These are phyloP conservation scores for Chlamydomonas sp. DNA, from an alignment of 139 green algal species.

Conservation along the genomic window DNA sequence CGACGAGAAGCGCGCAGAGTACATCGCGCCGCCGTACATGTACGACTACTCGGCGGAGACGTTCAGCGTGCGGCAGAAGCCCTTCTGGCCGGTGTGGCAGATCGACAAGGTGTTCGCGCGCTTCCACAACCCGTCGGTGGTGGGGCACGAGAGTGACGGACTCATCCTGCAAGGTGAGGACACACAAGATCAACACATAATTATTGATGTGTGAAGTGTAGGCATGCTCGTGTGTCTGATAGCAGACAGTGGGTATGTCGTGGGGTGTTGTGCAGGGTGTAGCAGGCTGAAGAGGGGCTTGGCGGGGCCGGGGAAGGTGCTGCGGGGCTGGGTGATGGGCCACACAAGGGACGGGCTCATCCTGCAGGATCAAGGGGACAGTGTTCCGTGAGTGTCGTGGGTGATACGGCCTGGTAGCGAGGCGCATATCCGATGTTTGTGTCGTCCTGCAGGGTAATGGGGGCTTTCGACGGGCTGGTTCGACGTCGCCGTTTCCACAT, in stretches of 20 bases:
- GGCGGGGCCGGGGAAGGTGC: too few species aligned
- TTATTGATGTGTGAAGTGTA: too few species aligned
- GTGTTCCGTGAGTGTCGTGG: too few species aligned
- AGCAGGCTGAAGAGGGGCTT: too few species aligned
- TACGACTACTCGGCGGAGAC: slow-evolving; percentile 75
- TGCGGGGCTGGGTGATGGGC: too few species aligned
- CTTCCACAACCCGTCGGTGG: slow-evolving; percentile 74
- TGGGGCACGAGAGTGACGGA: slow-evolving; percentile 94
- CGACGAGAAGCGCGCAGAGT: slow-evolving; percentile 29
- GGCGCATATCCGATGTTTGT: neutral
- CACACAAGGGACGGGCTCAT: too few species aligned
- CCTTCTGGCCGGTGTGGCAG: slow-evolving; percentile 85
- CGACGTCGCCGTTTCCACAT: neutral
- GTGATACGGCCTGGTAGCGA: too few species aligned
- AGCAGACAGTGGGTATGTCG: too few species aligned
- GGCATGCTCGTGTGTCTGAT: too few species aligned
- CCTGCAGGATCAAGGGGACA: too few species aligned
- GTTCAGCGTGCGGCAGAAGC: slow-evolving; percentile 87
- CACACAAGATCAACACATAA: too few species aligned
- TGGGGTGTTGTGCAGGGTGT: too few species aligned
- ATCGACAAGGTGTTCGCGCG: slow-evolving; percentile 61
- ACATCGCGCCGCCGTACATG: slow-evolving; percentile 27
- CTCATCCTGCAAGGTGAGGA: slow-evolving; percentile 89
- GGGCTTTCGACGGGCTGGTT: neutral
- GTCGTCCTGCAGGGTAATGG: neutral